Base-by-base conservation (phyloP, 192 early-diverging fungal genomes). In the Lunasporangiospora selenospora region DNA sequence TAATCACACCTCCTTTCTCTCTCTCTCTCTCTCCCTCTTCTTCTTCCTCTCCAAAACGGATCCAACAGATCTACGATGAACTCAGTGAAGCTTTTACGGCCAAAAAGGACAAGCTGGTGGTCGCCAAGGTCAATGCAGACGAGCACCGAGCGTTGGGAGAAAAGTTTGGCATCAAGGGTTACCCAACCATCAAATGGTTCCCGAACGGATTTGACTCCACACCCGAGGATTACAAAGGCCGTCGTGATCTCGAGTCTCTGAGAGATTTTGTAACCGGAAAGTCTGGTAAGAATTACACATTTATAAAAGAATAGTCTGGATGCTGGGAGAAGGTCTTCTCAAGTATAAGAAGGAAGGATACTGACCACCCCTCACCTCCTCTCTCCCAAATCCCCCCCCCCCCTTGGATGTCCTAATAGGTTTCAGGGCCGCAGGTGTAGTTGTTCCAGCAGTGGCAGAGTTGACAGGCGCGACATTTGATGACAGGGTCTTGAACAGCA, bases 161-260 rank as follows among this genome's bases (percentile, higher is more conserved):
- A 38, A 76, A 80, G 45, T 99, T 85, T 75, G 89, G 77, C 36
- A 75, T 99, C 34, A 48, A 77, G 37, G 92, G 93, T 3, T 97
- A 90, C 76, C 94, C 93, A 2, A 96, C 93, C 6, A 81, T 97
- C 63, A 96, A 95, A 75, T 94, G 90, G 88, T 95, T 97, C 85
- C 82, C 91, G 47, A 90, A 92, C 67, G 92, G 89, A 41, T 77
- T 77, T 34, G 82, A 80, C 26, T 71, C 76, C 18, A 67, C 48
- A 16, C 89, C 89, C 40, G 88, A 90, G 59, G 91, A 89, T 36
- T 97, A 97, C 75, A 67, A 57, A 6, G 81, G 83, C 43, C 92
- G 91, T 26, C 91, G 95, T 40, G 89, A 93, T 42, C 75, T 96
- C 6, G 87, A 93, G 18, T 77, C 81, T 8, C 78, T 98, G 34